Conservation (phyloP, 768 basidiomycete species). For the Kwoniella dendrophila region DNA sequence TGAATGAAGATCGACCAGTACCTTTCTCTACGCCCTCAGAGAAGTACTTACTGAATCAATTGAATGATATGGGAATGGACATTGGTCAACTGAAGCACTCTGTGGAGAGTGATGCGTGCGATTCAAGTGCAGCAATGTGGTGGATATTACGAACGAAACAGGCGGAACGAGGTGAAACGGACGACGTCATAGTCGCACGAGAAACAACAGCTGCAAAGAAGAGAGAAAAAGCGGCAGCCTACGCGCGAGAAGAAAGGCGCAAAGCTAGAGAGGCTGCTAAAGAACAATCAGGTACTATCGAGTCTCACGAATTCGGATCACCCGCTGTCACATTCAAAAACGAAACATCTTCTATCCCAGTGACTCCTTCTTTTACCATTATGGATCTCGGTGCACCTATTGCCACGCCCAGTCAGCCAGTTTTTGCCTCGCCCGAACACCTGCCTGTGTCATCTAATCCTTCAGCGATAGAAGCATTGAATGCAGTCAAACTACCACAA, state of each 20-base stretch:
- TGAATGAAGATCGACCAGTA: slow-evolving; percentile 60
- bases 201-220: slow-evolving; percentile 38
- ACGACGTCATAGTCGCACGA: slow-evolving; percentile 39
- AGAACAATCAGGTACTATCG: slow-evolving; percentile 1
- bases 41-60: slow-evolving; percentile 71
- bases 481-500: neutral
- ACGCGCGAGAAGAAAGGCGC: slow-evolving; percentile 36
- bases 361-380: slow-evolving; percentile 18
- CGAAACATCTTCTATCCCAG: slow-evolving; percentile 19
- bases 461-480: neutral
- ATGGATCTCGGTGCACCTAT: slow-evolving; percentile 33
- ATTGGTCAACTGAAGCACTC: slow-evolving; percentile 94
- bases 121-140: slow-evolving; percentile 87
- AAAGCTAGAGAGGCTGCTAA: slow-evolving; percentile 23
- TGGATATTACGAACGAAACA: slow-evolving; percentile 74
- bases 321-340: slow-evolving; percentile 27
- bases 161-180: slow-evolving; percentile 73
- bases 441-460: neutral
- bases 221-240: slow-evolving; percentile 33
- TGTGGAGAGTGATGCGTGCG: slow-evolving; percentile 87
- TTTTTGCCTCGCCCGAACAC: slow-evolving; percentile 2
- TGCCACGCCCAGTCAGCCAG: neutral
- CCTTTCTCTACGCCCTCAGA: slow-evolving; percentile 87
- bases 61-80: slow-evolving; percentile 82
- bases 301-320: neutral